phyloP scores from a whole-genome alignment of 371 early-diverging fungal genomes.

The Mortierella sp. region DNA sequence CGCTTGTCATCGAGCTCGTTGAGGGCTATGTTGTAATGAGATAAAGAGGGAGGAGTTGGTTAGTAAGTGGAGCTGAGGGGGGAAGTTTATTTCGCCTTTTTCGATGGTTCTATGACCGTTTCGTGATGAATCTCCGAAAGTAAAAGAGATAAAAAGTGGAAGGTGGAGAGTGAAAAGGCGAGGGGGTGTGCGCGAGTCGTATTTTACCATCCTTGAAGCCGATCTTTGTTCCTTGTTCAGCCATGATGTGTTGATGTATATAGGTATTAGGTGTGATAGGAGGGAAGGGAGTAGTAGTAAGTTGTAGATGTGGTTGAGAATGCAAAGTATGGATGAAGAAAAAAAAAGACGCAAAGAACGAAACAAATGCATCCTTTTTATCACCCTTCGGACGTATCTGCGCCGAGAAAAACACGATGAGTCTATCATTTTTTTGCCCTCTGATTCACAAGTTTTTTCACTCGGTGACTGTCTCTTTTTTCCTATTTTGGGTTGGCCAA shows the following conservation, averaged over 20 bases:
- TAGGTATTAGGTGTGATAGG: background rate
- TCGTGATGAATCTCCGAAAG: background rate
- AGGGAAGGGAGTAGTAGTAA: background rate
- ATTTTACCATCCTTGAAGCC: slow-evolving; percentile 65
- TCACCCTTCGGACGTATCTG: background rate
- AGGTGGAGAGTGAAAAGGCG: background rate
- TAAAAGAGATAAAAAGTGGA: background rate
- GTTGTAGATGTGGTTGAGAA: background rate
- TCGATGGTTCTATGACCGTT: background rate
- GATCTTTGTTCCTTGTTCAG: slow-evolving; percentile 43
- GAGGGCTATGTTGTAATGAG: slow-evolving; percentile 68
- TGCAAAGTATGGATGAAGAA: background rate
- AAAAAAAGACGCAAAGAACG: slow-evolving; percentile 4
- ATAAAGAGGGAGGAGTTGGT: no score
- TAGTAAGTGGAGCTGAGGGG: background rate
- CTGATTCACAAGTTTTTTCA: background rate
- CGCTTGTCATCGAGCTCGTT: slow-evolving; percentile 95
- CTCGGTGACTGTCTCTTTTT: slow-evolving; percentile 3
- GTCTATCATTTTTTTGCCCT: background rate
- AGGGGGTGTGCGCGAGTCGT: background rate
- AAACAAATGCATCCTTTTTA: background rate
- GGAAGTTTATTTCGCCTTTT: background rate
- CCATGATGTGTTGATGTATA: slow-evolving; percentile 11
- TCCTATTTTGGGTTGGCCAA: no score
- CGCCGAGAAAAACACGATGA: slow-evolving; percentile 1